These are phyloP conservation scores for Tetrahymena thermophila DNA, from an alignment of 73 alveolate species.

Conservation along the genomic window DNA sequence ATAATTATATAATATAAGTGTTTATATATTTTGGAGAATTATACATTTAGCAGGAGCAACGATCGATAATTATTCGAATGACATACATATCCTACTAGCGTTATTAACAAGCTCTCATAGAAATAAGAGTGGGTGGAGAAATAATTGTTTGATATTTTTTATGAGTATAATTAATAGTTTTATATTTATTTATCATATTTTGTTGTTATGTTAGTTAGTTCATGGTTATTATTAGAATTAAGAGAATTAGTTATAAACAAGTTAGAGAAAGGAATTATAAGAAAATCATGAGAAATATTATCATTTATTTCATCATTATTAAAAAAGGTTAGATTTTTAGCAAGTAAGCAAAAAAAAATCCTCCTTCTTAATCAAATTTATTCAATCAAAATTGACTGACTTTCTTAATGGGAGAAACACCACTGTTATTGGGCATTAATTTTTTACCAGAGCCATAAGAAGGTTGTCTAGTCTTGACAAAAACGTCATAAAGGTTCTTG, in stretches of 20 bases:
- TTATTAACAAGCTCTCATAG: background rate
- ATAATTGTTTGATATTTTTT: background rate
- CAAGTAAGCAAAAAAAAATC: background rate
- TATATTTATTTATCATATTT: background rate
- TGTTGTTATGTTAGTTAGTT: background rate
- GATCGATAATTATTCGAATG: background rate
- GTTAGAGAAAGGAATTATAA: background rate
- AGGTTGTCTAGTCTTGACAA: background rate
- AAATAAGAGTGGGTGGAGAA: background rate
- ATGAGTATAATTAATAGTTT: background rate
- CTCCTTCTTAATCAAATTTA: background rate
- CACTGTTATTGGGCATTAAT: background rate
- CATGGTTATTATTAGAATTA: background rate
- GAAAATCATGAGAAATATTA: background rate
- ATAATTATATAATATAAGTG: background rate
- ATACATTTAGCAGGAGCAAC: background rate
- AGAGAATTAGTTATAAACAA: background rate
- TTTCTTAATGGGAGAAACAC: background rate
- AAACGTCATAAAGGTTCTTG: background rate
- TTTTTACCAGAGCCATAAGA: background rate
- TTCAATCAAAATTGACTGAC: background rate
- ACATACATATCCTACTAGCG: background rate
- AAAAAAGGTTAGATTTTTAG: background rate
- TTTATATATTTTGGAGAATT: background rate
- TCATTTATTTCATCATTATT: background rate